A percentile compares a stretch with the other conserved stretches of the same genome.
Conservation (phyloP, 805 yeast species). For the Pichia ethanolica region DNA sequence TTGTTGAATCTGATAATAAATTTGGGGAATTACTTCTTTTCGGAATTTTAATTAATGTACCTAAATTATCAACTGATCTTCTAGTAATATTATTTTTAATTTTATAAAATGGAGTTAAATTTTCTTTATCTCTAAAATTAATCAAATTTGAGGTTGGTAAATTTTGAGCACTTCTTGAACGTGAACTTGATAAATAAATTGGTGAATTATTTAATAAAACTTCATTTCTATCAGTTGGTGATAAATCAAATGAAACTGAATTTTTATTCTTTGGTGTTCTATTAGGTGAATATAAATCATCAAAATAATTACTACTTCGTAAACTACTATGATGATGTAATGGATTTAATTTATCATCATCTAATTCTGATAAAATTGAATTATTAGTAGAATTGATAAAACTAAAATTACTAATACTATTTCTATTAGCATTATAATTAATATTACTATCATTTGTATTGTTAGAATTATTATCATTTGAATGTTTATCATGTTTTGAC, state of each 20-base stretch:
- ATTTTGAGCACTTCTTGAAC: background rate
- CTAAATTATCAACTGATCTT: conserved; percentile 1
- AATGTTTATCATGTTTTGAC: conserved; percentile 1
- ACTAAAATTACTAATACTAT: background rate
- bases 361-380: too few relatives aligned
- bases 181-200: background rate
- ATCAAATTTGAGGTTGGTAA: background rate
- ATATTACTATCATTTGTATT: background rate
- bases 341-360: too few relatives aligned
- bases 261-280: background rate
- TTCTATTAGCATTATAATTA: background rate
- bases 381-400: too few relatives aligned
- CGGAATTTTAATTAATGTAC: conserved; percentile 1
- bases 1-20: background rate
- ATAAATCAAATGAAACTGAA: conserved; percentile 4
- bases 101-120: background rate
- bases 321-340: too few relatives aligned
- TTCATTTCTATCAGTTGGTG: background rate
- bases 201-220: background rate
- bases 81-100: background rate
- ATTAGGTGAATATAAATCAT: background rate
- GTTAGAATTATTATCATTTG: background rate
- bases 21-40: background rate
- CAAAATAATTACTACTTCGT: too few relatives aligned
- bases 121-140: background rate